phyloP scores from a whole-genome alignment of 208 protist species.

The Dictyostelium gargantuum region DNA sequence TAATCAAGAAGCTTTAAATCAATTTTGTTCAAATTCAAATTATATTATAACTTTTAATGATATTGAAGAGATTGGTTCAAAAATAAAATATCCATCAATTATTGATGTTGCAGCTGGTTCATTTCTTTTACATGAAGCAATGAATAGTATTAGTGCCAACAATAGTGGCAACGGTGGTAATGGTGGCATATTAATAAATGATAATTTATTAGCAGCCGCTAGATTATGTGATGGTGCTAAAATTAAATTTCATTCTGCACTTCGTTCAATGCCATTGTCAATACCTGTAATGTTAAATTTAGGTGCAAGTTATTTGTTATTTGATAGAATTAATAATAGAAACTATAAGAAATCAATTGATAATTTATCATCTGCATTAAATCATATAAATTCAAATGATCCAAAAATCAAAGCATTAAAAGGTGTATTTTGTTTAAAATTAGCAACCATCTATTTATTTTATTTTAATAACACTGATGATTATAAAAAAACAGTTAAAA shows the following conservation, averaged over 20 bases:
- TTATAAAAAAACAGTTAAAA: not conserved
- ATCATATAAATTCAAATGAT: not conserved
- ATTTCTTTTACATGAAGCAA: not conserved
- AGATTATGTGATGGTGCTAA: slow-evolving; percentile 17
- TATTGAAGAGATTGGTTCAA: slow-evolving; percentile 41
- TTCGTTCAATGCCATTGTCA: slow-evolving; percentile 38
- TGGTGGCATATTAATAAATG: no score
- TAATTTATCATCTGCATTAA: not conserved
- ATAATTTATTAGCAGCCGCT: not conserved
- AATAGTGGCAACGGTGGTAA: not conserved
- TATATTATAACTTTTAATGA: slow-evolving; percentile 4
- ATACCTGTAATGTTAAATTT: not conserved
- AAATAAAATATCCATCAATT: slow-evolving; percentile 8
- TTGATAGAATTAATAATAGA: not conserved
- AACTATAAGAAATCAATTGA: not conserved
- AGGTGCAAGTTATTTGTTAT: not conserved
- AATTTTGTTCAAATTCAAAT: slow-evolving; percentile 12
- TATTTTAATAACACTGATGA: not conserved
- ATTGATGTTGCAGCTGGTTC: not conserved
- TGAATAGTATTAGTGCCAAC: not conserved
- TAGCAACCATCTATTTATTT: slow-evolving; percentile 25
- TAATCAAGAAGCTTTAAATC: not conserved
- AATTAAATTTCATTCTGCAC: not conserved
- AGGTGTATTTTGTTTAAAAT: slow-evolving; percentile 14
- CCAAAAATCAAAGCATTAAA: not conserved